These are phyloP conservation scores for Acanthochlamys bracteata DNA, from an alignment of 106 monocot genomes.

Conservation along the genomic window DNA sequence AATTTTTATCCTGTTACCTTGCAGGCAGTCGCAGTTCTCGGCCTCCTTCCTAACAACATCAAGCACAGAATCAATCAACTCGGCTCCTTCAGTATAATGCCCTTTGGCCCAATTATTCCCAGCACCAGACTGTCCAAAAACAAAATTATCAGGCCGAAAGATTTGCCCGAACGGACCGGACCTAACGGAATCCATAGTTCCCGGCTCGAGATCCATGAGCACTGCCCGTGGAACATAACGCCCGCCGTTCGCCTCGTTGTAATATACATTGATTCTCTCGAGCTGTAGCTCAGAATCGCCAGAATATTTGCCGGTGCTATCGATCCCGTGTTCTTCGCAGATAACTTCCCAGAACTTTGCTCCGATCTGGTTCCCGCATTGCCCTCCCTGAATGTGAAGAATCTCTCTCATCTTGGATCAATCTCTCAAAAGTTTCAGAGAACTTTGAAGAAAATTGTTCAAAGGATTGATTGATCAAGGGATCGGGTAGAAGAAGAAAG, in stretches of 20 bases:
- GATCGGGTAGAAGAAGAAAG: neutral
- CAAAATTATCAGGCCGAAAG: slow-evolving; percentile 17
- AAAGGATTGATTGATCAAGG: neutral
- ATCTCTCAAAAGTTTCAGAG: too few species aligned
- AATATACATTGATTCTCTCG: slow-evolving; percentile 35
- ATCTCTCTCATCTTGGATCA: slow-evolving; percentile 31
- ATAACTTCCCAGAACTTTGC: slow-evolving; percentile 58
- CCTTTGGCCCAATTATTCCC: slow-evolving; percentile 17
- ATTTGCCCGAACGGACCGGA: slow-evolving; percentile 28
- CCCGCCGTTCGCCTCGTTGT: slow-evolving; percentile 30
- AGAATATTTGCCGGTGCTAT: slow-evolving; percentile 28
- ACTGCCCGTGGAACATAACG: slow-evolving; percentile 26
- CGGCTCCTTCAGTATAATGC: slow-evolving; percentile 23
- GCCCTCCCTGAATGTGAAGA: slow-evolving; percentile 51
- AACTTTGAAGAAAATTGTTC: too few species aligned
- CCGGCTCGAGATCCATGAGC: slow-evolving; percentile 29
- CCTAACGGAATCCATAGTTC: slow-evolving; percentile 29
- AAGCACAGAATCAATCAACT: slow-evolving; percentile 22
- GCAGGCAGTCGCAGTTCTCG: slow-evolving; percentile 23
- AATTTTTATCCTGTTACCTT: slow-evolving; percentile 5
- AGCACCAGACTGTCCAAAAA: slow-evolving; percentile 14
- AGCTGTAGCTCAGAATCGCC: slow-evolving; percentile 27
- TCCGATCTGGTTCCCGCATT: slow-evolving; percentile 56
- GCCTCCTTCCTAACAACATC: slow-evolving; percentile 27
- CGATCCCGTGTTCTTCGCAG: slow-evolving; percentile 45